Base-by-base conservation (phyloP, 805 yeast genomes). In the Cyberlindnera maclurae region DNA sequence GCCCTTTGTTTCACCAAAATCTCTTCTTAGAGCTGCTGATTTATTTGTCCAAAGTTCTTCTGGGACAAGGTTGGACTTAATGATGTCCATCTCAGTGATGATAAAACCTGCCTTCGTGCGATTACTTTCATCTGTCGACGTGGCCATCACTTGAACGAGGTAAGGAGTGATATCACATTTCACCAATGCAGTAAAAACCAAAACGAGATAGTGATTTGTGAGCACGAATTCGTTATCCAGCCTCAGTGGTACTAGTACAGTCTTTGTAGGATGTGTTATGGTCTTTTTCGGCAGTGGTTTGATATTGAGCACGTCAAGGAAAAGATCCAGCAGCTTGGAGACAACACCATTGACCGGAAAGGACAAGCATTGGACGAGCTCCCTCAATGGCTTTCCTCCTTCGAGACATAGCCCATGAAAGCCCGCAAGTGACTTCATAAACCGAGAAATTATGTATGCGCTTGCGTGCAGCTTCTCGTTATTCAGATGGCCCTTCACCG, bases 351-450 rank as follows among this genome's bases (percentile, higher is more conserved):
- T 66, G 10, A 76, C 71, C n/a, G 77, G 77, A 37, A 71, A 68
- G n/a, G 65, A 59, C 31, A 93, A 63, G 54, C 88, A 80, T 31
- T 68, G 59, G 3, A 89, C 60, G 22, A 89, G 61, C 38, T 76
- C 75, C 31, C 62, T 64, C 16, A 89, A 54, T 9, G 80, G 70
- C 39, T 64, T 62, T 44, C 75, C 79, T 42, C 76, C 62, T 46
- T 79, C 65, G 40, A 72, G 67, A 1, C 82, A 70, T 49, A 80
- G 73, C 12, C 81, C 73, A 43, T 80, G 69, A 10, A 88, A 52
- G 0, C 98, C 99, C 11, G 82, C 68, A 77, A 90, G 81, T 26
- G 77, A 70, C 44, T 85, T 82, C 35, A 90, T 59, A 17, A 85
- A 62, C 4, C 72, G 56, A 0, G 82, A 62, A 2, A 90, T 57